Evolutionary conservation across 108 stramenopile genomes (phyloP), one percentile per base, ranked within the genome.

Genomic region (Nannochloropsis gaditana): DNA sequence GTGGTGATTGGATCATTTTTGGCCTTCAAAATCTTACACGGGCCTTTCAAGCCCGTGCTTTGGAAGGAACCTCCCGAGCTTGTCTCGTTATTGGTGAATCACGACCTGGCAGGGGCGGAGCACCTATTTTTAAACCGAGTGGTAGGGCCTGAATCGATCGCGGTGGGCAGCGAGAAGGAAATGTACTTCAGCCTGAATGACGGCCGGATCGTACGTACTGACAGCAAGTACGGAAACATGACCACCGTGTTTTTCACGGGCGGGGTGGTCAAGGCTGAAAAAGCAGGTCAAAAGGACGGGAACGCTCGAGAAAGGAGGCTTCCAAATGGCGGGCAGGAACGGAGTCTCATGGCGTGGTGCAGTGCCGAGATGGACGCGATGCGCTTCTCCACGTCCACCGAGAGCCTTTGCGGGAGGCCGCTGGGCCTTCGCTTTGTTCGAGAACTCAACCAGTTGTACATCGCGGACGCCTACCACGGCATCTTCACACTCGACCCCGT

Each of bases 321-420:
- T 15, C 59, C 59, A 73, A 73, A 73, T 73, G 59, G 59, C 19
- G 59, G n/a, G 8, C 15, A n/a, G 19, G 59, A 73, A n/a, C 15
- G n/a, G 59, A n/a, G n/a, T 15, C 59, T 73, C 59, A 73, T 73
- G 59, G 59, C 59, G 19, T 73, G 59, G 59, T 73, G 59, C 59
- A 73, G 59, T n/a, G 59, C 59, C 59, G 59, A 73, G 59, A 73
- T 73, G 59, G 59, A 73, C 59, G 59, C 59, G 19, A 73, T 73
- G 59, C 59, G 59, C n/a, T 73, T 73, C n/a, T 73, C 59, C n/a
- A n/a, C 4, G 8, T 73, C 59, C 59, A 73, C 59, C 59, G 59
- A 73, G n/a, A 8, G 59, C 59, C 15, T n/a, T n/a, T 73, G 59
- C 59, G 59, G 59, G 19, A 15, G 59, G 15, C 59, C 59, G 19